Percentiles rank a stretch among this genome's conserved stretches.
phyloP scores from a whole-genome alignment of 148 eudicot genomes.

The Chenopodium berlandieri region DNA sequence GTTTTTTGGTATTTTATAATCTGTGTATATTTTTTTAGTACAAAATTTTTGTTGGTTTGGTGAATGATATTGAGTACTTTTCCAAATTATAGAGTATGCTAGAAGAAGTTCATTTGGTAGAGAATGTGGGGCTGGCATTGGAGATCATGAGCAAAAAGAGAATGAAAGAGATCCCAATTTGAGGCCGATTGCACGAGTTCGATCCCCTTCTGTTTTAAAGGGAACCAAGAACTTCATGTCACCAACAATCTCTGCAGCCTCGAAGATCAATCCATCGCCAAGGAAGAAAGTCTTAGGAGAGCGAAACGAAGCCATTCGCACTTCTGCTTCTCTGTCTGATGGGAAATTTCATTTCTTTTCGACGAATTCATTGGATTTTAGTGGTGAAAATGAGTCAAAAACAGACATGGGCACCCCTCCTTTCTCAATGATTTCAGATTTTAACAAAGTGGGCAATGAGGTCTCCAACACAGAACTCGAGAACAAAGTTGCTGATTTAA shows the following conservation, averaged over 20 bases:
- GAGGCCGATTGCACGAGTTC: slow-evolving; percentile 33
- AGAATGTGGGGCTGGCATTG: slow-evolving; percentile 28
- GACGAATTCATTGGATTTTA: slow-evolving; percentile 21
- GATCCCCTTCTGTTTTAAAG: slow-evolving; percentile 44
- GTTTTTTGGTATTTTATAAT: too few relatives aligned
- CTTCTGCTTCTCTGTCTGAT: slow-evolving; percentile 63
- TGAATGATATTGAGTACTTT: not conserved
- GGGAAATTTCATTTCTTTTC: slow-evolving; percentile 56
- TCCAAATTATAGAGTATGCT: slow-evolving; percentile 39
- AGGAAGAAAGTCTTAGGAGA: slow-evolving; percentile 80
- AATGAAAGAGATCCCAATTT: slow-evolving; percentile 51
- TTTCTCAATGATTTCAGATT: slow-evolving; percentile 11
- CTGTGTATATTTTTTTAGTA: not conserved
- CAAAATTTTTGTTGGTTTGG: not conserved
- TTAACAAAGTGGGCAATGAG: slow-evolving; percentile 20
- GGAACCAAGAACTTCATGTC: slow-evolving; percentile 77
- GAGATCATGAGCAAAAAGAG: slow-evolving; percentile 65
- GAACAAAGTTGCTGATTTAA: slow-evolving; percentile 17
- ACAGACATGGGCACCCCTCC: slow-evolving; percentile 5
- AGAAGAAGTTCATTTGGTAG: slow-evolving; percentile 42
- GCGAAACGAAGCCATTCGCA: slow-evolving; percentile 65
- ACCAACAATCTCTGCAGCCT: slow-evolving; percentile 91
- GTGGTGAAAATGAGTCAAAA: slow-evolving; percentile 31
- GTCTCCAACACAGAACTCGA: slow-evolving; percentile 28
- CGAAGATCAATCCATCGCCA: slow-evolving; percentile 80